A percentile compares a stretch with the other conserved stretches of the same genome.
These are phyloP conservation scores for Hygrophila difformis DNA, from an alignment of 257 asterid species.

Conservation along the genomic window DNA sequence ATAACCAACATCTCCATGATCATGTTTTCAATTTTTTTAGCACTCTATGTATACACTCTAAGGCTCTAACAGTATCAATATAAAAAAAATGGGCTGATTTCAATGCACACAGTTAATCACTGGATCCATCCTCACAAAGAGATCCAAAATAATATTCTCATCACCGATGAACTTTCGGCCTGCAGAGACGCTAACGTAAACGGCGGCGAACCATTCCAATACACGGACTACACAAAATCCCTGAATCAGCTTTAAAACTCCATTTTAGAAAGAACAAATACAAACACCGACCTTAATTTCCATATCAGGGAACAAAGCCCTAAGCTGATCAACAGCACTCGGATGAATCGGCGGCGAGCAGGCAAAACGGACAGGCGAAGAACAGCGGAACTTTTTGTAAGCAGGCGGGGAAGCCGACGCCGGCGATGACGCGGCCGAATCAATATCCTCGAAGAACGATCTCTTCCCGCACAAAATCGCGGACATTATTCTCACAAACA, in stretches of 20 bases:
- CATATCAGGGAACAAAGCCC: conserved; percentile 47
- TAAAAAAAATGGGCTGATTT: too few relatives aligned
- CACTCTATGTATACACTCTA: too few relatives aligned
- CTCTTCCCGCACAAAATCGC: conserved; percentile 77
- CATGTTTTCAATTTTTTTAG: too few relatives aligned
- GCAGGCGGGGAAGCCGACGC: conserved; percentile 41
- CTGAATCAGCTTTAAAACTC: neutral
- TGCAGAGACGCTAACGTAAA: too few relatives aligned
- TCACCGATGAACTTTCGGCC: too few relatives aligned
- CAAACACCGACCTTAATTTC: conserved; percentile 45
- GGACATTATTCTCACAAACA: conserved; percentile 39
- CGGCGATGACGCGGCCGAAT: conserved; percentile 44
- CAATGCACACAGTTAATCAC: too few relatives aligned
- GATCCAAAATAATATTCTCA: too few relatives aligned
- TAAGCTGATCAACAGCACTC: conserved; percentile 37
- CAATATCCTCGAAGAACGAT: conserved; percentile 72
- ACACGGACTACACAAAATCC: conserved; percentile 3
- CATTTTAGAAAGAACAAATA: neutral
- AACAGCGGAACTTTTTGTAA: conserved; percentile 53
- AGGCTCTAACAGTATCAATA: too few relatives aligned
- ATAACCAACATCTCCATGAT: too few relatives aligned
- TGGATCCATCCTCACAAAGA: too few relatives aligned
- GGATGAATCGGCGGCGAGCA: conserved; percentile 25
- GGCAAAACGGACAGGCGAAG: conserved; percentile 35
- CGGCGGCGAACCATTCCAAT: too few relatives aligned